Percentiles rank a stretch among this genome's conserved stretches.
phyloP scores from a whole-genome alignment of 2,329 filamentous ascomycete species.

The Cladosporium sp. region DNA sequence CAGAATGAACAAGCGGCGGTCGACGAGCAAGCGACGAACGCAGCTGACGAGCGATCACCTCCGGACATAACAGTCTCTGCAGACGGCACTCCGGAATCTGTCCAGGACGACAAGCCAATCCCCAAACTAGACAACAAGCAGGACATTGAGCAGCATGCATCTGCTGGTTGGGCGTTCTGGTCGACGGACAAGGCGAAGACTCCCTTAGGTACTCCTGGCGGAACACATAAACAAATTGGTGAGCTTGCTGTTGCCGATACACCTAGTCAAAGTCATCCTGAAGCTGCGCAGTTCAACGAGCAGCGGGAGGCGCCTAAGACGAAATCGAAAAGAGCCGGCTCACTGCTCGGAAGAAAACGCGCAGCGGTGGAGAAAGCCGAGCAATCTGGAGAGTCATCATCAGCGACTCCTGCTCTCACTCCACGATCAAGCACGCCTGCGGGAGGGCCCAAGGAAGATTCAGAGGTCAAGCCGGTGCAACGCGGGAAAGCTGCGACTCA shows the following conservation, averaged over 20 bases:
- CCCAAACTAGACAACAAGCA: not conserved
- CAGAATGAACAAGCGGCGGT: conserved; percentile 38
- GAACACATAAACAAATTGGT: conserved; percentile 52
- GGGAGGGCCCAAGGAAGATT: not conserved
- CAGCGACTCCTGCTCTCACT: not conserved
- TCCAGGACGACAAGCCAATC: not conserved
- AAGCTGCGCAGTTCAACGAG: conserved; percentile 50
- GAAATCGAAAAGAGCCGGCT: conserved; percentile 17
- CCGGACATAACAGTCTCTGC: conserved; percentile 15
- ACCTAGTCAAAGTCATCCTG: conserved; percentile 46
- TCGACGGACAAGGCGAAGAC: conserved; percentile 55
- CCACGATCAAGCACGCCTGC: not conserved
- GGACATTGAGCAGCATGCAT: conserved; percentile 32
- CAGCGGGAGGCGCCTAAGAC: conserved; percentile 21
- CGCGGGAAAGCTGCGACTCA: conserved; percentile 23
- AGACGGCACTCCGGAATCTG: conserved; percentile 12
- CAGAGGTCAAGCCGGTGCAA: conserved; percentile 17
- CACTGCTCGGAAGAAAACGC: conserved; percentile 23
- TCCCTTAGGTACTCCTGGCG: conserved; percentile 53
- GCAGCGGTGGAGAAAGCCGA: conserved; percentile 21
- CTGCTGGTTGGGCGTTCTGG: conserved; percentile 78
- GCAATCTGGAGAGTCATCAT: conserved; percentile 3
- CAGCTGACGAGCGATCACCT: conserved; percentile 15
- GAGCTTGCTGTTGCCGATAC: conserved; percentile 49
- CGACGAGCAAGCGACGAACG: conserved; percentile 21